Conservation (phyloP, 1,284 basidiomycete genomes). For the Stygiomarasmius scandens region DNA sequence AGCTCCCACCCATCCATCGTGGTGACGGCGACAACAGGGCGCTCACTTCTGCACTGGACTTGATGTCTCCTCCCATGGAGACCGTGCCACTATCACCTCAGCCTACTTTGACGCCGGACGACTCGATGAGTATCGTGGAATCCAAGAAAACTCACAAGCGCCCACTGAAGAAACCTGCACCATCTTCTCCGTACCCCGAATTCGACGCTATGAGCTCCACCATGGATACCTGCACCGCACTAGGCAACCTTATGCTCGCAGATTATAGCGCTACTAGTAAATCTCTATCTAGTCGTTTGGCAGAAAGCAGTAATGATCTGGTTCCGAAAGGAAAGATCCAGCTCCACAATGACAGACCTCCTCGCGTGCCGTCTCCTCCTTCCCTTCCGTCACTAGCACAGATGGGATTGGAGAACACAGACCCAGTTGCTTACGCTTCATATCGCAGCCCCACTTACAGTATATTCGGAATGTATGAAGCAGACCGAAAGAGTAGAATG, state of each 20-base stretch:
- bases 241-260: conserved; percentile 64
- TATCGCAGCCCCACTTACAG: conserved; percentile 82
- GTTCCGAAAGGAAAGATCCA: conserved; percentile 4
- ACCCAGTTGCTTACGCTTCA: conserved; percentile 60
- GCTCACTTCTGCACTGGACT: conserved; percentile 55
- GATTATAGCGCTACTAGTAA: conserved; percentile 45
- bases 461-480: conserved; percentile 73
- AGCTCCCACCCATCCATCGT: conserved; percentile 36
- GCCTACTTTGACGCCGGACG: conserved; percentile 65
- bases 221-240: conserved; percentile 45
- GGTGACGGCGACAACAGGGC: conserved; percentile 55
- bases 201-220: conserved; percentile 25
- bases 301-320: conserved; percentile 16
- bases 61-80: conserved; percentile 43
- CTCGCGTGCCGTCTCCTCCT: conserved; percentile 75
- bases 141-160: conserved; percentile 35
- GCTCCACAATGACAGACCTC: conserved; percentile 61
- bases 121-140: conserved; percentile 64
- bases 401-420: conserved; percentile 69
- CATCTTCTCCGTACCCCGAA: background rate
- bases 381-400: conserved; percentile 73
- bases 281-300: conserved; percentile 20
- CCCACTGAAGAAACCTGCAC: conserved; percentile 33
- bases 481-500: conserved; percentile 57
- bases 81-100: conserved; percentile 48